Base-by-base conservation (phyloP, 1,284 basidiomycete species). In the Golubevia sp. region DNA sequence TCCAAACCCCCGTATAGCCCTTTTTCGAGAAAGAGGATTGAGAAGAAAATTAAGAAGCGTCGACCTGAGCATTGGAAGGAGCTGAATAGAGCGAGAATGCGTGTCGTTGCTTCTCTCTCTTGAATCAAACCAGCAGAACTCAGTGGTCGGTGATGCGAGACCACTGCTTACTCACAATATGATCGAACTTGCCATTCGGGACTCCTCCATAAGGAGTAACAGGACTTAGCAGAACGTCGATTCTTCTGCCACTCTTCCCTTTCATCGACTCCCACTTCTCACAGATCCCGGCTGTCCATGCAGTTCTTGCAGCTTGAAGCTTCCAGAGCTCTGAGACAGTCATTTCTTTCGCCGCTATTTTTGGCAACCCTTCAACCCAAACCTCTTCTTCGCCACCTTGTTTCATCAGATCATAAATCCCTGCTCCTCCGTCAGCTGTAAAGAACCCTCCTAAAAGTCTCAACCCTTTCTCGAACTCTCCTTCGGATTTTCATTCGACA, bases 401-500 rank as follows among this genome's bases (percentile, higher is more conserved):
- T 24, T 64, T 62, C 67, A 74, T 73, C 49, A 74, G 59, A n/a
- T 48, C 55, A 11, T 71, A 66, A 23, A 74, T 59, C 2, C 65
- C 63, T 0, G 58, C 60, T 5, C 72, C 70, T 5, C 72, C 72
- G 38, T 73, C 72, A 3, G 70, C 70, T 18, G 66, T 61, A 66
- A 74, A 74, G 56, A 74, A 72, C 2, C 57, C 11, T 18, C 53
- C 62, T 30, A 70, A 61, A 21, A 61, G 56, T 1, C 13, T 7
- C 27, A 55, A 26, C 0, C 67, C 70, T 13, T 58, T 53, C 20
- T 15, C 2, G 27, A 72, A 70, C 13, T 73, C 61, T 8, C 67
- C 61, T 0, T 67, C 23, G 0, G 66, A 62, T 49, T 76, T 73
- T 88, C 88, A 89, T 64, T 86, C 76, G 49, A 86, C 71, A 3